These are phyloP conservation scores for Dothideomycetes sp. DNA, from an alignment of 2,329 filamentous ascomycete species.

Conservation along the genomic window DNA sequence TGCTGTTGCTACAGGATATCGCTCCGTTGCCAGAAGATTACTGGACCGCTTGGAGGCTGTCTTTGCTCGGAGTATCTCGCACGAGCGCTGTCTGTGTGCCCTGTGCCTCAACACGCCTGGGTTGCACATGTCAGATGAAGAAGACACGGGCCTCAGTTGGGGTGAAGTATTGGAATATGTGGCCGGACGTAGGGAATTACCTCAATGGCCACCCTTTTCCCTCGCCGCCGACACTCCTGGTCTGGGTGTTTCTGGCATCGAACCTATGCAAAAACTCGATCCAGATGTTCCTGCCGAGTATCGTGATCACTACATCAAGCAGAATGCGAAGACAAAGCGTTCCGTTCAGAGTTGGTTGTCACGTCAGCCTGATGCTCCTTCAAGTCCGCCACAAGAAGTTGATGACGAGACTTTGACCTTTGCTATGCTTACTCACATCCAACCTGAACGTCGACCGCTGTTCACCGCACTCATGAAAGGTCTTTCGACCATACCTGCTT, in stretches of 20 bases:
- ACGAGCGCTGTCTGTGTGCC: conserved; percentile 73
- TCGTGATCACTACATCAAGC: conserved; percentile 80
- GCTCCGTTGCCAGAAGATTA: conserved; percentile 81
- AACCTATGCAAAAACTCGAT: conserved; percentile 70
- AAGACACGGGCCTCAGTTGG: conserved; percentile 70
- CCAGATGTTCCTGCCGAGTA: conserved; percentile 92
- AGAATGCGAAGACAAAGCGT: conserved; percentile 86
- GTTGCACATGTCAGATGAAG: conserved; percentile 40
- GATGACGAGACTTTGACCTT: conserved; percentile 92
- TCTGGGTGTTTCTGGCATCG: conserved; percentile 40
- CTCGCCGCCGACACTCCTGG: conserved; percentile 49
- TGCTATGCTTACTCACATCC: conserved; percentile 82
- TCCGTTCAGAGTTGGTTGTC: conserved; percentile 86
- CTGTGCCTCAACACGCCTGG: conserved; percentile 57
- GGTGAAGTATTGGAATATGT: conserved; percentile 91
- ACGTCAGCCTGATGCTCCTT: conserved; percentile 63
- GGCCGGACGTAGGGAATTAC: conserved; percentile 76
- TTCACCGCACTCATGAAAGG: conserved; percentile 73
- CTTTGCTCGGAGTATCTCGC: conserved; percentile 84
- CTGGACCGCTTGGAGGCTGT: conserved; percentile 88
- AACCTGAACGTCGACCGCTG: conserved; percentile 62
- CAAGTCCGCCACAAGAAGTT: conserved; percentile 73
- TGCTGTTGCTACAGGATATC: conserved; percentile 89
- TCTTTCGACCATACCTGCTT: conserved; percentile 41
- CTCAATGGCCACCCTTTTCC: conserved; percentile 80